Percentiles rank a stretch among this genome's conserved stretches.
Evolutionary conservation across 352 stramenopile species (phyloP).

Genomic region (Paralagenidium karlingii): DNA sequence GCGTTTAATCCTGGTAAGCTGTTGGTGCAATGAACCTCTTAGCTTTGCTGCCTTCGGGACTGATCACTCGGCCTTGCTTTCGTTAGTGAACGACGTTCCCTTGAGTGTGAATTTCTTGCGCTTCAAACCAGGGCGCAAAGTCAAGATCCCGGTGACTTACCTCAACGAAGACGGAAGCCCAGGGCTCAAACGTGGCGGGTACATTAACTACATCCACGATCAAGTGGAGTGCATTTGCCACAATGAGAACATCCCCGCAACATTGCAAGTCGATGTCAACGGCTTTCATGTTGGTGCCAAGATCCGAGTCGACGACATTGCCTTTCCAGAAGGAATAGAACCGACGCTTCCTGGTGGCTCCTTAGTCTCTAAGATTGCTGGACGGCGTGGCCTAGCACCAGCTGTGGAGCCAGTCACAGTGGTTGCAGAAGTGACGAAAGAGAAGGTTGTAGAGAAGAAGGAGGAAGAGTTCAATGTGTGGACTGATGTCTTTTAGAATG

Average conservation of each 20-base stretch:
- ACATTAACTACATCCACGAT: constrained; percentile 87
- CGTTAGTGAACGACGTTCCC: constrained; percentile 68
- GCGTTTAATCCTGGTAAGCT: constrained; percentile 57
- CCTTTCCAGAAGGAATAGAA: constrained; percentile 63
- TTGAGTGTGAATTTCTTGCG: constrained; percentile 87
- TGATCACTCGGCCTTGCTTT: too few relatives aligned
- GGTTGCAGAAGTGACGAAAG: constrained; percentile 22
- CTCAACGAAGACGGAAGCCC: constrained; percentile 90
- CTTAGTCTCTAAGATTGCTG: constrained; percentile 77
- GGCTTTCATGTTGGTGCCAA: constrained; percentile 77
- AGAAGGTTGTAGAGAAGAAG: constrained; percentile 47
- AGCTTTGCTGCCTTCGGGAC: background rate
- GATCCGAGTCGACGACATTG: constrained; percentile 64
- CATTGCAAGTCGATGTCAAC: constrained; percentile 76
- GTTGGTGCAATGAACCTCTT: background rate
- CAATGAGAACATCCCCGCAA: constrained; percentile 60
- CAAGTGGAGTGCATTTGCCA: constrained; percentile 69
- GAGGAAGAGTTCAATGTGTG: constrained; percentile 76
- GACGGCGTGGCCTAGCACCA: constrained; percentile 73
- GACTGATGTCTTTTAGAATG: constrained; percentile 87
- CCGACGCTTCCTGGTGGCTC: constrained; percentile 43
- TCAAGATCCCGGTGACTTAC: constrained; percentile 87
- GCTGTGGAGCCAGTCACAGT: constrained; percentile 31
- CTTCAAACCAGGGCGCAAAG: constrained; percentile 83
- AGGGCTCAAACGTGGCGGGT: constrained; percentile 91